Base-by-base conservation (phyloP, 345 rosid genomes). In the Conringia planisiliqua region DNA sequence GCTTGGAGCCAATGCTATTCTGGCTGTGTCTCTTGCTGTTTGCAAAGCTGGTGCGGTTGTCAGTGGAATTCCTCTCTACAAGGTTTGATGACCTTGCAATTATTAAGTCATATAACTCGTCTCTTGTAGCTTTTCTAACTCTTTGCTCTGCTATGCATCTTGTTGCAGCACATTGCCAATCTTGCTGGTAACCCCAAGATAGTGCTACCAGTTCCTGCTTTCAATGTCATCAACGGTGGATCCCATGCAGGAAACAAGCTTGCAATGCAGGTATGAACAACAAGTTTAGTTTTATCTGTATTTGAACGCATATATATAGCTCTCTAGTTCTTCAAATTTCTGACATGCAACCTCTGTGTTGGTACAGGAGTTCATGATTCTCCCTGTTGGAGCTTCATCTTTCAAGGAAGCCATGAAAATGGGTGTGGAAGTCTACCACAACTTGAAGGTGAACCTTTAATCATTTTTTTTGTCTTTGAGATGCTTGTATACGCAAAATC, bases 361-460 rank as follows among this genome's bases (percentile, higher is more conserved):
- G 24, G 52, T 13, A 47, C 73, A 92, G 95, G 98, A 94, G 82
- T 94, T 94, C 81, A 94, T 94, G 98, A 94, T 94, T 76, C 96
- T 94, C 54, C 98, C 97, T 48, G 85, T 89, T 17, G 95, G 98
- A 42, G 98, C 98, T 42, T 82, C 89, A 33, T 85, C 91, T 70
- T 94, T 91, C 82, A 94, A 86, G 47, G 67, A 95, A 84, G 97
- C 97, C 82, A 95, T 95, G 99, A 90, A 95, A 86, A 95, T 95
- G 96, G 99, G 99, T 58, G 93, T 86, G 43, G 97, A 95, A 84
- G 92, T 95, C n/a, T 95, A 95, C 80, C 99, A 95, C 79, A 61
- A 86, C 84, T 72, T 95, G 88, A 95, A 92, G 98, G 97, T 89
- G 36, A 32, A 52, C 66, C 36, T 43, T 13, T 9, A 62, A 38